Evolutionary conservation across 305 asterid genomes (phyloP), one percentile per base, ranked within the genome.

Genomic region (Fraxinus sp.): DNA sequence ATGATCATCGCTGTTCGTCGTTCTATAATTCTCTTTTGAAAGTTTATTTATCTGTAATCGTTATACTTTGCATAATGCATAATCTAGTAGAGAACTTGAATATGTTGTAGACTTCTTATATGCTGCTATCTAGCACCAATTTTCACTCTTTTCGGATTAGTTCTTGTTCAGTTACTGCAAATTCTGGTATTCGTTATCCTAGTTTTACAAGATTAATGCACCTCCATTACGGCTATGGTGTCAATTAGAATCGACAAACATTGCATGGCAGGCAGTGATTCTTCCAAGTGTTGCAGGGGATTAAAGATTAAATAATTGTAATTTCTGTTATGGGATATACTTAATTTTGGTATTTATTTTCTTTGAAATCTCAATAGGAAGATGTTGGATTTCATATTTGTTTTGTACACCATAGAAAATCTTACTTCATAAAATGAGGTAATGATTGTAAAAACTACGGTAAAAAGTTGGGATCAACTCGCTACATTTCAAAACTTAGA

Each of bases 51-150:
- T 26, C 18, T 66, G 73, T 66, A 64, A 66, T 66, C 7, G 36
- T 66, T 26, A 24, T 79, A 49, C 68, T 55, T 66, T 81, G 52
- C 80, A 77, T 43, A 74, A 55, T 35, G 36, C 68, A 4, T 79
- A 8, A 52, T 79, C 72, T 84, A 75, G 1, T 39, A 59, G 76
- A 10, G 72, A 55, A 83, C 78, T 76, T 55, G 66, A 55, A 18
- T 55, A 1, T 18, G 66, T 55, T 5, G 77, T 20, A 22, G 66
- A 77, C 79, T 35, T 55, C 2, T 75, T 41, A 32, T n/a, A 20
- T 10, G 49, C 5, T 75, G n/a, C 57, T 46, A 3, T 46, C 64
- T 55, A 14, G 20, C 64, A 64, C 72, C 33, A 24, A 24, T 66
- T 9, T 26, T 11, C 73, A 10, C 14, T 66, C 11, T 11, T 55